These are phyloP conservation scores for Colletotrichum aenigma DNA, from an alignment of 2,329 filamentous ascomycete species.

Conservation along the genomic window DNA sequence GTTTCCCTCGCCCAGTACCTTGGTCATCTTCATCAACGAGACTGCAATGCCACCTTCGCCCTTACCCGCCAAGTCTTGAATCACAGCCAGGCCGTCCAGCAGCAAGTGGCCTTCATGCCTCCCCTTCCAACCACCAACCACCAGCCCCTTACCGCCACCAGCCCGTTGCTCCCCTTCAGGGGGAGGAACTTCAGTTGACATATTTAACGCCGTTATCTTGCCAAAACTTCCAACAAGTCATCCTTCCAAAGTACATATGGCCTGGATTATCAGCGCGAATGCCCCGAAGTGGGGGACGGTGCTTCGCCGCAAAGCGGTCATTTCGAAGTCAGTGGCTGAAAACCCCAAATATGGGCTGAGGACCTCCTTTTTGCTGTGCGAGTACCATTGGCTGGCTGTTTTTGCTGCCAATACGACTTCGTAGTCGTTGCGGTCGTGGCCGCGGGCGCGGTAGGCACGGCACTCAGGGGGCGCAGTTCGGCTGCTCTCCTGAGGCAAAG, in stretches of 20 bases:
- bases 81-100: not conserved
- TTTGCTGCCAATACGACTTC: not conserved
- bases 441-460: not conserved
- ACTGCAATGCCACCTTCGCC: not conserved
- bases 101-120: not conserved
- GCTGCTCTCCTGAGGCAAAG: not conserved
- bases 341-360: not conserved
- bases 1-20: rapidly evolving
- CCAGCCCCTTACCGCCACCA: not conserved
- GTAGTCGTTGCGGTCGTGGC: not conserved
- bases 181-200: not conserved
- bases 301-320: not conserved
- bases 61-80: not conserved
- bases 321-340: not conserved
- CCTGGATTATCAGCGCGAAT: not conserved
- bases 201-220: not conserved
- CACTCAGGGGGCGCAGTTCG: not conserved
- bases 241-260: not conserved
- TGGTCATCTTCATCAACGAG: not conserved
- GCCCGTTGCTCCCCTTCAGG: not conserved
- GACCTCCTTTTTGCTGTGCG: not conserved
- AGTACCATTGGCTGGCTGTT: rapidly evolving
- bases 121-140: not conserved
- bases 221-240: not conserved
- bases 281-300: not conserved